Base-by-base conservation (phyloP, 257 asterid species). In the Ehretia macrophylla region DNA sequence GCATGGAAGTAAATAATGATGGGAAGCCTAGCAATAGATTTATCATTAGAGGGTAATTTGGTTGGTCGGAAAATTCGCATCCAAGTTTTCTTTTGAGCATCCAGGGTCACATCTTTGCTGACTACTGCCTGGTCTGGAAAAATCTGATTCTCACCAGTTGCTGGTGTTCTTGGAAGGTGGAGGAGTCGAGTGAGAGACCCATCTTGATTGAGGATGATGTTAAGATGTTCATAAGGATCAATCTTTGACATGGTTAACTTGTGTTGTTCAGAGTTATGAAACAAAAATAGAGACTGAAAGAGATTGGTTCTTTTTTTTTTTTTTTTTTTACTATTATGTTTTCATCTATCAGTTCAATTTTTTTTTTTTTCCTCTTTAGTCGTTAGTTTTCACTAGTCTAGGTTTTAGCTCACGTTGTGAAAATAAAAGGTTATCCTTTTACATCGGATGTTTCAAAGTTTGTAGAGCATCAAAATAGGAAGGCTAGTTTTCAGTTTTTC, bases 21-120 rank as follows among this genome's bases (percentile, higher is more conserved):
- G 16, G 99, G 99, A 54, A 93, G 93, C 66, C 84, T 81, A 5
- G 81, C 77, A 52, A 72, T 58, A 39, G 82, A 55, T 11, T 38
- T 61, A 65, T 81, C 90, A 53, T 84, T 84, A 32, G 89, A 63
- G 3, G 83, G 78, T 64, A 84, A 42, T 9, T 72, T 79, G 14
- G 77, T 20, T 0, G 99, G 97, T 5, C 92, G 95, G 75, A 75
- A 93, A 57, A 93, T 65, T n/a, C 99, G 70, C 70, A 93, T 64
- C 86, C 80, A 80, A 0, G 97, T 89, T 17, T 83, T 80, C 71
- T 82, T 81, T 4, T 67, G 70, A 9, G 79, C 67, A 71, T 75
- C 67, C 16, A 93, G 80, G 4, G 74, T 75, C 1, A 82, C 76
- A 69, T 93, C 99, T 38, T 86, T 89, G 88, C 99, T 88, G 42